Conservation (phyloP, 306 rosid species). For the Quercus agrifolia region DNA sequence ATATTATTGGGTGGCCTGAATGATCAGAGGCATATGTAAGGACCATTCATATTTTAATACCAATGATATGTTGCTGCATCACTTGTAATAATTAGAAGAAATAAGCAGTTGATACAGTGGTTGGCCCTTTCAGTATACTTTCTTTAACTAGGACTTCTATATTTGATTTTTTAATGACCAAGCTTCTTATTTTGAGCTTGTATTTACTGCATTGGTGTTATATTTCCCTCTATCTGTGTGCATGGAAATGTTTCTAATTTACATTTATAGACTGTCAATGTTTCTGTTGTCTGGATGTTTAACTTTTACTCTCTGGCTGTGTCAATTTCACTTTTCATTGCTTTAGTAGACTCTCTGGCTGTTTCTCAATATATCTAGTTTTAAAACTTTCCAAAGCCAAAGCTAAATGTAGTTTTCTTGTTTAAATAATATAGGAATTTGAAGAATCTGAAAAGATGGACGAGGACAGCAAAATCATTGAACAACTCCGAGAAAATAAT, state of each 20-base stretch:
- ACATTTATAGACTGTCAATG: background rate
- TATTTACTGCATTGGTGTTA: background rate
- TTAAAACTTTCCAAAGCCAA: conserved; percentile 1
- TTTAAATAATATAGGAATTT: conserved; percentile 56
- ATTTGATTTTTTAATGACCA: background rate
- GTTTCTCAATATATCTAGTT: background rate
- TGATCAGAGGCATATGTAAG: background rate
- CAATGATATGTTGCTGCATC: background rate
- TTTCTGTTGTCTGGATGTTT: background rate
- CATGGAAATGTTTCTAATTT: background rate
- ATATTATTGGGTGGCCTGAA: background rate
- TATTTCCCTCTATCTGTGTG: background rate
- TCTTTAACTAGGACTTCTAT: background rate
- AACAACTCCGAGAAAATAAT: conserved; percentile 65
- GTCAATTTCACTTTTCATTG: background rate
- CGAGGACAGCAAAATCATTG: conserved; percentile 87
- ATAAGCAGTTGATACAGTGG: background rate
- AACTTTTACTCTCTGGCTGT: background rate
- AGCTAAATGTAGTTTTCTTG: conserved; percentile 11
- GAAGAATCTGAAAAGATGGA: conserved; percentile 98
- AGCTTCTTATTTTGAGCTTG: background rate
- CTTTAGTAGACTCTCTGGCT: conserved; percentile 5
- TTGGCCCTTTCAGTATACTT: background rate
- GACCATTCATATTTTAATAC: background rate
- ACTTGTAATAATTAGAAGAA: background rate